Percentiles rank a stretch among this genome's conserved stretches.
These are phyloP conservation scores for Dictyostelium purpureum DNA, from an alignment of 78 protist species.

Conservation along the genomic window DNA sequence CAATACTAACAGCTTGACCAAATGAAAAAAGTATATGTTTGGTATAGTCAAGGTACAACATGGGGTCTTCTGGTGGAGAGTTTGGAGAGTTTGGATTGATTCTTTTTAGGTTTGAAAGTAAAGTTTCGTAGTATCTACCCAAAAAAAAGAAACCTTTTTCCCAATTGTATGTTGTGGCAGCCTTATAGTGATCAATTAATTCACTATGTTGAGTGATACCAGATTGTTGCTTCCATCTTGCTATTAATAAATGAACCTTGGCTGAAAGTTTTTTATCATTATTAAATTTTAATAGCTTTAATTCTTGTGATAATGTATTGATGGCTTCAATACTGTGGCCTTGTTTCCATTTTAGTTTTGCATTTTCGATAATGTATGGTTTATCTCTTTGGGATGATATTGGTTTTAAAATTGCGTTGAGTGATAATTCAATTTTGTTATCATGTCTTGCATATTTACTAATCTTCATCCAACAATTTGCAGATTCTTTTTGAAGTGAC, in stretches of 20 bases:
- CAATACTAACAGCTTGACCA: constrained; percentile 53
- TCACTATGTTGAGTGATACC: constrained; percentile 37
- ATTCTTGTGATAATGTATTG: constrained; percentile 1
- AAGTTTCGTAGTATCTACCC: constrained; percentile 77
- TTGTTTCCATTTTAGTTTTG: constrained; percentile 12
- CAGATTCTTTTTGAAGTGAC: background rate
- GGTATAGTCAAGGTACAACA: background rate
- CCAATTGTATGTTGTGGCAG: constrained; percentile 36
- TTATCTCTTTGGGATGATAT: background rate
- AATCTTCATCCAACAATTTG: constrained; percentile 23
- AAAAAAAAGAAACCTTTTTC: constrained; percentile 82
- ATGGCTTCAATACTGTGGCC: constrained; percentile 36
- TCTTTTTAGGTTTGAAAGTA: background rate
- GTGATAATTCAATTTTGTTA: constrained; percentile 42
- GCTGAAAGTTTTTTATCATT: background rate
- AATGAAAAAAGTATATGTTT: constrained; percentile 28
- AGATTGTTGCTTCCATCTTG: constrained; percentile 47
- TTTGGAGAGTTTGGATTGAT: constrained; percentile 4
- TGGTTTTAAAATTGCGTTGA: constrained; percentile 42
- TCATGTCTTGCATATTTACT: constrained; percentile 42
- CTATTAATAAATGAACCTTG: background rate
- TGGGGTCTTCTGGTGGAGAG: background rate
- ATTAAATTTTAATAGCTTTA: background rate
- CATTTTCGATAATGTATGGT: constrained; percentile 31
- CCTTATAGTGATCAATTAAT: background rate